Conservation (phyloP, 2,329 filamentous ascomycete species). For the Sclerotiophoma versabilis region DNA sequence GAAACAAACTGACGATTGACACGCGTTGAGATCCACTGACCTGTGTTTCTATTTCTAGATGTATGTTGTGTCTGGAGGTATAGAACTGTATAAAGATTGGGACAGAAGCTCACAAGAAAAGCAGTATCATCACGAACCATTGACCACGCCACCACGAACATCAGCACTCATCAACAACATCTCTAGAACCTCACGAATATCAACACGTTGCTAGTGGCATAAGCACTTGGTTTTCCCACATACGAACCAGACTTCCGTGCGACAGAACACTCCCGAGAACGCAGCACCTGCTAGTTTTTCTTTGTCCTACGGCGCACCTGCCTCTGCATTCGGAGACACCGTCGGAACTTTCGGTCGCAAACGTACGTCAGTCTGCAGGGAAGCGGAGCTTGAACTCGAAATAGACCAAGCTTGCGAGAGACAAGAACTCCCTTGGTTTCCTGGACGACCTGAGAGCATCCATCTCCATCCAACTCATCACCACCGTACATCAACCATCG, state of each 20-base stretch:
- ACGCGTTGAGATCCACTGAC: slow-evolving; percentile 16
- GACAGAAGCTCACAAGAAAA: not conserved
- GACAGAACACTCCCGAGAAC: slow-evolving; percentile 1
- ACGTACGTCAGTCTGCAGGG: slow-evolving; percentile 22
- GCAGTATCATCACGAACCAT: slow-evolving; percentile 6
- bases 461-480: not conserved
- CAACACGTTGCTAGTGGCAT: slow-evolving; percentile 1
- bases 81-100: slow-evolving; percentile 5
- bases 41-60: slow-evolving; percentile 11
- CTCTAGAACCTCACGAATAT: slow-evolving; percentile 4
- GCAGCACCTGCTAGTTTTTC: slow-evolving; percentile 16
- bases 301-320: slow-evolving; percentile 26
- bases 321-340: slow-evolving; percentile 21
- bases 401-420: slow-evolving; percentile 4
- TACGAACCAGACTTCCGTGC: slow-evolving; percentile 2
- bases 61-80: slow-evolving; percentile 3
- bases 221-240: not conserved
- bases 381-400: slow-evolving; percentile 18
- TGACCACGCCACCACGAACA: not conserved
- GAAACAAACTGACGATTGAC: slow-evolving; percentile 4
- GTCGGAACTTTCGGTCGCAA: slow-evolving; percentile 19
- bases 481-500: not conserved
- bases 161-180: not conserved
- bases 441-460: slow-evolving; percentile 10
- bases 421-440: slow-evolving; percentile 9